These are phyloP conservation scores for Monosporascus sp. DNA, from an alignment of 2,329 filamentous ascomycete genomes.

Conservation along the genomic window DNA sequence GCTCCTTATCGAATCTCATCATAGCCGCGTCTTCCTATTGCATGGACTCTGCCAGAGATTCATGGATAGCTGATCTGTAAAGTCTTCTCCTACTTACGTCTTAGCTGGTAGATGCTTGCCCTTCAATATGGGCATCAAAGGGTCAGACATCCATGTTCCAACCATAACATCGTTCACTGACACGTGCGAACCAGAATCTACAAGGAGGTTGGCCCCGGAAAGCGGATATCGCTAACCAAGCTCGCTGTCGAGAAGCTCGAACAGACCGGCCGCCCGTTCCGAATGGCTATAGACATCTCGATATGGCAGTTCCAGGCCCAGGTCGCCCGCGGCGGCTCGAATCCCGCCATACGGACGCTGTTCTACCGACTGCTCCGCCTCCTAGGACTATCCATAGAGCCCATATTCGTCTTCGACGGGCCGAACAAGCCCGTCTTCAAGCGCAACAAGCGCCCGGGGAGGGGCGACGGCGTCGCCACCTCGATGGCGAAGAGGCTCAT, in stretches of 20 bases:
- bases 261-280: slow-evolving; percentile 63
- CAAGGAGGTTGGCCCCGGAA: slow-evolving; percentile 77
- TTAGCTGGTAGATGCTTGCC: neutral
- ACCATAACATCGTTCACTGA: slow-evolving; percentile 7
- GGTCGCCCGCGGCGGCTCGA: slow-evolving; percentile 77
- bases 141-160: slow-evolving; percentile 32
- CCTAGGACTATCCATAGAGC: slow-evolving; percentile 70
- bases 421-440: slow-evolving; percentile 82
- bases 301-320: slow-evolving; percentile 98
- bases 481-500: slow-evolving; percentile 80
- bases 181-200: slow-evolving; percentile 63
- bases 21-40: neutral
- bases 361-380: slow-evolving; percentile 86
- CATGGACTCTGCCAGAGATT: neutral
- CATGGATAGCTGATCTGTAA: slow-evolving; percentile 2
- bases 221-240: slow-evolving; percentile 75
- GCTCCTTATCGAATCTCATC: too few relatives aligned
- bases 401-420: slow-evolving; percentile 87
- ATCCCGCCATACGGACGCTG: slow-evolving; percentile 83
- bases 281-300: slow-evolving; percentile 86
- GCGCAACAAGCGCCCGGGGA: slow-evolving; percentile 68
- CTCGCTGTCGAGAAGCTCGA: slow-evolving; percentile 75
- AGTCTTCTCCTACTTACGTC: neutral
- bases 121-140: slow-evolving; percentile 58
- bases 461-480: slow-evolving; percentile 61